Evolutionary conservation across 257 asterid species (phyloP), one percentile per base, ranked within the genome.

Genomic region (Gentiana straminea): DNA sequence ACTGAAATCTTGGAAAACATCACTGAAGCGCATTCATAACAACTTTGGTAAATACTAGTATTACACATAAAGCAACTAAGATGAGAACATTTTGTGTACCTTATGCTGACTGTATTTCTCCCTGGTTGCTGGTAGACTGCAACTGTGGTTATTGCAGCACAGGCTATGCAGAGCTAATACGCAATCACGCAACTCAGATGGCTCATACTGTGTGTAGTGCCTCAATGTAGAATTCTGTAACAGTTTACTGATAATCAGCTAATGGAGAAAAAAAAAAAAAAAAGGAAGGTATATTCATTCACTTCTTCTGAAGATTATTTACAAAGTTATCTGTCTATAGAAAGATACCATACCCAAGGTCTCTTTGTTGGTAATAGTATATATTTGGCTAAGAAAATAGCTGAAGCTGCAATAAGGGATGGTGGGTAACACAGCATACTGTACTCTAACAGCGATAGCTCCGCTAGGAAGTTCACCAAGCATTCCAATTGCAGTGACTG

Each of bases 21-120:
- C 24, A 24, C 24, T 24, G 24, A 24, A 24, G 24, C 9, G 9
- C 46, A 5, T 41, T 41, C 9, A 41, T 41, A 7, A 41, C 9
- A 41, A 10, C 7, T 41, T 10, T 5, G 9, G 9, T 39, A 39
- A 8, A 39, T 8, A 39, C 2, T 5, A 41, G 46, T 5, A 2
- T 3, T 9, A 39, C 39, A 15, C 2, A 33, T 4, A 45, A 35
- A 51, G 13, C 1, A 33, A 15, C 9, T 35, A 4, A 8, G 51
- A 7, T 32, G 33, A 12, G 13, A 44, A 38, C 49, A 43, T 9
- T 37, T 50, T 52, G 33, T 64, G 38, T 65, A 87, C 98, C 97
- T 84, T 91, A 51, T 91, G 98, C 67, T 91, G 98, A 54, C 97
- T 83, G 76, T 91, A 91, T 58, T 87, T 91, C 73, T 91, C 95